Evolutionary conservation across 1,284 basidiomycete species (phyloP).

Genomic region (Malassezia obtusa): DNA sequence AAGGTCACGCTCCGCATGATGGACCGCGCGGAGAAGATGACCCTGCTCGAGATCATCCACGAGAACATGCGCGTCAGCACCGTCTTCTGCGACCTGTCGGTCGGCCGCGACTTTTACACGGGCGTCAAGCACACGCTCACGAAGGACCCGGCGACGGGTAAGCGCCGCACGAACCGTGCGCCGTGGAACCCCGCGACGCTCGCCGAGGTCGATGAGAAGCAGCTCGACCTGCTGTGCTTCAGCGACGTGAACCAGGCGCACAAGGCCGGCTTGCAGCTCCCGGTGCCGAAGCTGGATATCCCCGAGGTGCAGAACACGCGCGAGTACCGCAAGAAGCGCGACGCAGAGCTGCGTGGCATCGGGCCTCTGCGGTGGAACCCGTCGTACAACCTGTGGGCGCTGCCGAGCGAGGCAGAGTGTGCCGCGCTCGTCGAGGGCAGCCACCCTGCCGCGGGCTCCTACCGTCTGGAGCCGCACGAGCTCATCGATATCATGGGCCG

Average conservation of each 20-base stretch:
- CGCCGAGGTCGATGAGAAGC: slow-evolving; percentile 28
- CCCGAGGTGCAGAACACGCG: slow-evolving; percentile 13
- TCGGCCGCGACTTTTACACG: slow-evolving; percentile 47
- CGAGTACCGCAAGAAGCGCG: slow-evolving; percentile 23
- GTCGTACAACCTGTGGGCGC: slow-evolving; percentile 34
- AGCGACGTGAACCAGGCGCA: slow-evolving; percentile 22
- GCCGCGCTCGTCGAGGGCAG: slow-evolving; percentile 32
- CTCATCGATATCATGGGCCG: slow-evolving; percentile 22
- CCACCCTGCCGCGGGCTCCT: slow-evolving; percentile 36
- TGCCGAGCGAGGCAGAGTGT: slow-evolving; percentile 42
- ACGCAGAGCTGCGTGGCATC: slow-evolving; percentile 23
- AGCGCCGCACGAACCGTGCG: slow-evolving; percentile 31
- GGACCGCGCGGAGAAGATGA: slow-evolving; percentile 24
- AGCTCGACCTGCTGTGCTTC: slow-evolving; percentile 33
- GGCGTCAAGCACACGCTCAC: slow-evolving; percentile 38
- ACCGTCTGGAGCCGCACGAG: slow-evolving; percentile 22
- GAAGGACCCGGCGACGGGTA: slow-evolving; percentile 39
- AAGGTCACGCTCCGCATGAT: slow-evolving; percentile 37
- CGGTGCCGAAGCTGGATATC: slow-evolving; percentile 23
- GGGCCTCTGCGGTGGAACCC: slow-evolving; percentile 40
- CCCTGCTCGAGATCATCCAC: slow-evolving; percentile 34
- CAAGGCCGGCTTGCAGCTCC: slow-evolving; percentile 25
- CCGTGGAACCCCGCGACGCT: slow-evolving; percentile 31
- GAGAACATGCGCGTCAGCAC: slow-evolving; percentile 44
- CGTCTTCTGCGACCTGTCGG: slow-evolving; percentile 41